Evolutionary conservation across 1,139 yeast genomes (phyloP), one percentile per base, ranked within the genome.

Genomic region (Diutina sp.): DNA sequence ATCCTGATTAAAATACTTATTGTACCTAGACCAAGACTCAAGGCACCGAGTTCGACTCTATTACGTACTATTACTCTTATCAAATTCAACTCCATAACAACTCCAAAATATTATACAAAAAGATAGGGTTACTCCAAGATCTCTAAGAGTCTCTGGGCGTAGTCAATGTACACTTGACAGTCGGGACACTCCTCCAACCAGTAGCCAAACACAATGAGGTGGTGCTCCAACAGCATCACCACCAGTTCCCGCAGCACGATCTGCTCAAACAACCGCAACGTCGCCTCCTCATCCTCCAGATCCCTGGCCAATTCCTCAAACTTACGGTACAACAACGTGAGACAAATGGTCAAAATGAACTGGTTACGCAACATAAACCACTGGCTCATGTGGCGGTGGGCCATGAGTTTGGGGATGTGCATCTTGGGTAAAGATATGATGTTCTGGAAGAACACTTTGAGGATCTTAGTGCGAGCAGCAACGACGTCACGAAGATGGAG

Each of bases 351-450:
- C n/a, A 50, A 11, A 32, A 50, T 32, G 62, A 69, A 72, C 68
- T 72, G 69, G 71, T 72, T 73, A 55, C 79, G 63, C 56, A 74
- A 59, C 58, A 70, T 72, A 60, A 68, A 74, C 78, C 78, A 74
- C 63, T 69, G 71, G 0, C 79, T 78, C 1, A 77, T 74, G 60
- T 73, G 79, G 59, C 79, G 67, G 60, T 73, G 75, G 18, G 69
- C 70, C 4, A 72, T 71, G 46, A 74, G 60, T 56, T 70, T 71
- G 1, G 77, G 77, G 46, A 74, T 68, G 57, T 67, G 67, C 48
- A 72, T 61, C 58, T 73, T 72, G 5, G 78, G 58, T 72, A 46
- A 67, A 4, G 72, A 59, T 18, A 69, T 66, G 18, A 73, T 56
- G 58, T 67, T 67, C 48, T 66, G 67, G 38, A 71, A 61, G 55